phyloP scores from a whole-genome alignment of 257 asterid species.

The Capsicum chinense region DNA sequence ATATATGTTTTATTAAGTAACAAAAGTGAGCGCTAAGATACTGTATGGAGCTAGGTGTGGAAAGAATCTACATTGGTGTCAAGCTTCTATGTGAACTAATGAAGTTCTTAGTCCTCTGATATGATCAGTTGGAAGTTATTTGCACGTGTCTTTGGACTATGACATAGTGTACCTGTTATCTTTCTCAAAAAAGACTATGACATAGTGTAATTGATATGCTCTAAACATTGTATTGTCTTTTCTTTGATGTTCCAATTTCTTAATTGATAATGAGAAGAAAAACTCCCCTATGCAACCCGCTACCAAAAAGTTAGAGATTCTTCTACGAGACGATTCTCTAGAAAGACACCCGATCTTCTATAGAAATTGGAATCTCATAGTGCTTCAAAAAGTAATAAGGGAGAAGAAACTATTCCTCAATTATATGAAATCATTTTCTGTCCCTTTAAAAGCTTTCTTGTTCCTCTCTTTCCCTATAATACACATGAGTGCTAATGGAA shows the following conservation, averaged over 20 bases:
- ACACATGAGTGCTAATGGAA: slow-evolving; percentile 1
- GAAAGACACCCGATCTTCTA: neutral
- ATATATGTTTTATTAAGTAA: neutral
- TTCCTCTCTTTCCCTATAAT: neutral
- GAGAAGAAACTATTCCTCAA: neutral
- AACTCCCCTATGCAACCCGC: neutral
- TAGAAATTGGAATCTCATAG: neutral
- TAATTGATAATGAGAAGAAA: neutral
- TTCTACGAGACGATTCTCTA: neutral
- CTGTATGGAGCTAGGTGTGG: neutral
- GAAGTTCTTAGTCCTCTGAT: neutral
- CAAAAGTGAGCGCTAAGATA: neutral
- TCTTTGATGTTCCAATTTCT: neutral
- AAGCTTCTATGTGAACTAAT: neutral
- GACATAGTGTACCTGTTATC: neutral
- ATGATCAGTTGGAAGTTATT: neutral
- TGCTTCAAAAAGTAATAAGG: neutral
- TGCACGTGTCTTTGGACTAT: neutral
- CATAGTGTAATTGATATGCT: neutral
- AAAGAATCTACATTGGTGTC: neutral
- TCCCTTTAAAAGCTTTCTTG: neutral
- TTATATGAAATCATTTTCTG: neutral
- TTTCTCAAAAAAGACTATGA: neutral
- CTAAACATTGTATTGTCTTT: neutral
- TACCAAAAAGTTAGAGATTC: neutral